Base-by-base conservation (phyloP, 768 basidiomycete species). In the Clavulina sp. region DNA sequence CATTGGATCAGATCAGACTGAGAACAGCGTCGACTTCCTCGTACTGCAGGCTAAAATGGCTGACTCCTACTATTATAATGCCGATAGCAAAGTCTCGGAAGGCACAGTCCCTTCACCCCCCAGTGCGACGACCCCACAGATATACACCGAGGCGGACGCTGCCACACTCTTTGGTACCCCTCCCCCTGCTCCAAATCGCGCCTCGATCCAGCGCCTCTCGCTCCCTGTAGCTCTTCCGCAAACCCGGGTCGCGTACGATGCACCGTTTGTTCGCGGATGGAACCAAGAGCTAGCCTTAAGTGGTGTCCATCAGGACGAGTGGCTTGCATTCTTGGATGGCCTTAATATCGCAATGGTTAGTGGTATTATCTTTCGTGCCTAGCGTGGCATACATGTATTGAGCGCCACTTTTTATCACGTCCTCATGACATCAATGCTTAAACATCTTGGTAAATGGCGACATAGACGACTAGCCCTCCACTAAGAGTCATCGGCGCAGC, bases 281-380 rank as follows among this genome's bases (percentile, higher is more conserved):
- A 18, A 18, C 5, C 30, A 46, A 4, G 48, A 49, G 30, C 46
- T 53, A 5, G 24, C 29, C 18, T 30, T 21, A 18, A 23, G 31
- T 16, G 47, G 47, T 13, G 34, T 53, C 18, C 47, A 48, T 2
- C 29, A 32, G 52, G 7, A 23, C n/a, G 52, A 53, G 6, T 53
- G 52, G 52, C 48, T 53, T 23, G 36, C 48, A 18, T 53, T 53
- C 36, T 19, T 18, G 16, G 52, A 53, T 48, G 52, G 52, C 5
- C 47, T 53, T n/a, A 38, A 38, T 21, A 38, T 38, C 36, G 36
- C 36, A 1, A 38, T 38, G 13, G 36, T 38, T 13, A 38, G 36
- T 38, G 13, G 36, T 21, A 13, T 21, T 13, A 13, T 13, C 21
- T 21, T 13, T 38, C 13, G 36, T 38, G 13, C 13, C 36, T 29